These are phyloP conservation scores for Dactylella cylindrospora DNA, from an alignment of 2,329 filamentous ascomycete species.

Conservation along the genomic window DNA sequence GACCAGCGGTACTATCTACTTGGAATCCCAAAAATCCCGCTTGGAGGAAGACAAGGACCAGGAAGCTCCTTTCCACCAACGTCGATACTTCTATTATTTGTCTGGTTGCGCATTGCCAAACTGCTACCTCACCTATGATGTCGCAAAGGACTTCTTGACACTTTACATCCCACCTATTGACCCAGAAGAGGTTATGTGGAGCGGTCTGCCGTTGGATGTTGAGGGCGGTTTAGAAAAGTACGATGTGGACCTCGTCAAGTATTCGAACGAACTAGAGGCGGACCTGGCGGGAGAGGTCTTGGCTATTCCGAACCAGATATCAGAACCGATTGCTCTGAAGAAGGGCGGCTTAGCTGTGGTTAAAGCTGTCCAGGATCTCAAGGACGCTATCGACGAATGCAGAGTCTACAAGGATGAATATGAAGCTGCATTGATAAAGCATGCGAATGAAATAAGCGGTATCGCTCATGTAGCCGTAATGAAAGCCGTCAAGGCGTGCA, in stretches of 20 bases:
- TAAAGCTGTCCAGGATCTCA: constrained; percentile 51
- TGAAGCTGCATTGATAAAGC: constrained; percentile 71
- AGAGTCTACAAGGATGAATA: constrained; percentile 73
- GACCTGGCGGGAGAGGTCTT: constrained; percentile 60
- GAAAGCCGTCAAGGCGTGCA: constrained; percentile 35
- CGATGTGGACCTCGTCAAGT: constrained; percentile 76
- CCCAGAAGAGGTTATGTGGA: constrained; percentile 89
- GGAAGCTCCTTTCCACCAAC: constrained; percentile 63
- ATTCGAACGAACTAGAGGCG: constrained; percentile 72
- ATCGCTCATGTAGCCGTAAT: constrained; percentile 56
- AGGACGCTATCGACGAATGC: constrained; percentile 67
- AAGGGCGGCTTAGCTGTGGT: constrained; percentile 60
- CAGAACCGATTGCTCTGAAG: constrained; percentile 67
- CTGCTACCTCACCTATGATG: constrained; percentile 77
- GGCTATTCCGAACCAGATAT: constrained; percentile 76
- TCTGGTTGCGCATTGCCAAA: constrained; percentile 82
- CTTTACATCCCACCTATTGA: constrained; percentile 90
- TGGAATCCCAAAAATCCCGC: constrained; percentile 79
- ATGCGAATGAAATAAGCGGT: constrained; percentile 71
- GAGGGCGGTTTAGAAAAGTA: constrained; percentile 75
- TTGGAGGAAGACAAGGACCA: constrained; percentile 84
- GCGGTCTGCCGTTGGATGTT: constrained; percentile 75
- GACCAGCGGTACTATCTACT: constrained; percentile 73
- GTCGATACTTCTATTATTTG: constrained; percentile 91
- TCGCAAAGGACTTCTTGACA: constrained; percentile 69